Percentiles rank a stretch among this genome's conserved stretches.
Evolutionary conservation across 768 basidiomycete species (phyloP).

Genomic region (Porphyrellus cyaneotinctus): DNA sequence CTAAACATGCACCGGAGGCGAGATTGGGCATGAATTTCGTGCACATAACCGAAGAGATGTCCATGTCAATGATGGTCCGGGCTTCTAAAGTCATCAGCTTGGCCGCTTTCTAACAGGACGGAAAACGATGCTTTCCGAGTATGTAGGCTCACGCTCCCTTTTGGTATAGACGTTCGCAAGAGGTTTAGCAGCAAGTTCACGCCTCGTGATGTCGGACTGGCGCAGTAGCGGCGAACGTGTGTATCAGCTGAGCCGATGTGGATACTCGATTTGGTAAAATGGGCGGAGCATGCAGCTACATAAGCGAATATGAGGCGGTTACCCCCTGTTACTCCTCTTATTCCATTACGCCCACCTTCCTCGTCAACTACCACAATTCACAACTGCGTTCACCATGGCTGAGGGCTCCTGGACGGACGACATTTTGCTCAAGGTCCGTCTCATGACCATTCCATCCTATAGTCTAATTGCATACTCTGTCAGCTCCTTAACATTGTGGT

Average conservation of each 20-base stretch:
- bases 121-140: background rate
- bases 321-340: slow-evolving; percentile 15
- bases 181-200: background rate
- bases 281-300: slow-evolving; percentile 22
- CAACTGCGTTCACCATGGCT: slow-evolving; percentile 40
- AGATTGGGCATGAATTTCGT: background rate
- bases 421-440: slow-evolving; percentile 69
- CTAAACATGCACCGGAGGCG: too few relatives aligned
- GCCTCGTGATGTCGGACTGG: background rate
- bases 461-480: background rate
- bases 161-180: background rate
- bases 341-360: slow-evolving; percentile 9
- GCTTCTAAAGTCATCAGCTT: background rate
- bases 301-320: slow-evolving; percentile 18
- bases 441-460: background rate
- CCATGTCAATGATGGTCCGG: too few relatives aligned
- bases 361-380: background rate
- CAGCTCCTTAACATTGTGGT: slow-evolving; percentile 77
- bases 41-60: background rate
- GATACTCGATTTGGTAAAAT: slow-evolving; percentile 10
- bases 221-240: background rate
- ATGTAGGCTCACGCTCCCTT: background rate
- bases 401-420: slow-evolving; percentile 68
- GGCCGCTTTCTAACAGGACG: background rate
- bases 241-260: background rate